Percentiles rank a stretch among this genome's conserved stretches.
phyloP scores from a whole-genome alignment of 108 stramenopile species.

The Parietichytrium sp. region DNA sequence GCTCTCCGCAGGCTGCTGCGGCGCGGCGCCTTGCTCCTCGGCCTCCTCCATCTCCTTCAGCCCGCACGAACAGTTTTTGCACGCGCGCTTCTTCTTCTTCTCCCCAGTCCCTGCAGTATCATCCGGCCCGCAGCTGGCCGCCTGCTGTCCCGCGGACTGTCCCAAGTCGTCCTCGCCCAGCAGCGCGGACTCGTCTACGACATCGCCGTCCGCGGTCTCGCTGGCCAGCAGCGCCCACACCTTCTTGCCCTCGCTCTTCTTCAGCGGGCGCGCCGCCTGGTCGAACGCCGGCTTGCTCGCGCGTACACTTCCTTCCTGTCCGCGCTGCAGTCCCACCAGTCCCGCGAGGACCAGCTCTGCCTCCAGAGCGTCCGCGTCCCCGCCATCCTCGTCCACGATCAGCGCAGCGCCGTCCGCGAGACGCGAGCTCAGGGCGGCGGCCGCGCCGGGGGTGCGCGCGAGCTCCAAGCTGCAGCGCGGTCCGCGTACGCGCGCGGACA shows the following conservation, averaged over 20 bases:
- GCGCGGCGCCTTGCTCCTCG: background rate
- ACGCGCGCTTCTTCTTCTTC: constrained; percentile 67
- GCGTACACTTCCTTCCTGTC: background rate
- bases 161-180: constrained; percentile 37
- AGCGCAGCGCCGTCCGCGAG: background rate
- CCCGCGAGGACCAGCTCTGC: constrained; percentile 2
- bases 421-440: background rate
- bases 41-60: constrained; percentile 68
- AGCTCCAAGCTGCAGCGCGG: too few species aligned
- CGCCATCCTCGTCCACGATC: background rate
- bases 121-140: constrained; percentile 17
- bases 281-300: constrained; percentile 26
- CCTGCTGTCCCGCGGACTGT: background rate
- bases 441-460: too few species aligned
- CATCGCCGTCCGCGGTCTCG: constrained; percentile 46
- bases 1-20: constrained; percentile 52
- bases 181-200: constrained; percentile 58
- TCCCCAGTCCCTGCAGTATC: constrained; percentile 20
- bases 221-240: constrained; percentile 32
- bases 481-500: constrained; percentile 1
- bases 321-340: background rate
- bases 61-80: constrained; percentile 96
- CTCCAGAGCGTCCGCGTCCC: background rate
- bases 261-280: background rate
- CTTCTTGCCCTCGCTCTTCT: background rate